A percentile compares a stretch with the other conserved stretches of the same genome.
Conservation (phyloP, 768 basidiomycete species). For the Rubroboletus satanas region DNA sequence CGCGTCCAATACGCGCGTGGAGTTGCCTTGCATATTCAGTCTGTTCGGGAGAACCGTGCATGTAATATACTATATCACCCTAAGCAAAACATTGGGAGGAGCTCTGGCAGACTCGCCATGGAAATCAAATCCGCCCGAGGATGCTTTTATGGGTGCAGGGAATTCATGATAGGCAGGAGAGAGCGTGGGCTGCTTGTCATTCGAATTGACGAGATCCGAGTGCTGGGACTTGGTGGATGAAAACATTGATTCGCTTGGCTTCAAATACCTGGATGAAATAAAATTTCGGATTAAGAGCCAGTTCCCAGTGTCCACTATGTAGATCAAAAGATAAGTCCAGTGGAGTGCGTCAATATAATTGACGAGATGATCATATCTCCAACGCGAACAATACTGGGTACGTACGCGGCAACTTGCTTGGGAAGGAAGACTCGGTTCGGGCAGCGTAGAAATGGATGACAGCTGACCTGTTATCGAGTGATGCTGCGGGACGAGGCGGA, state of each 20-base stretch:
- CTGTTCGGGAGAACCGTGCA: conserved; percentile 42
- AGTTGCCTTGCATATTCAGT: conserved; percentile 48
- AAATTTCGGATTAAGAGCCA: too few species aligned
- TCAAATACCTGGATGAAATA: neutral
- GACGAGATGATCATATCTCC: too few species aligned
- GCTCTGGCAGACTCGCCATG: conserved; percentile 45
- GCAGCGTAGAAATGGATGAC: too few species aligned
- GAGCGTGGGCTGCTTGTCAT: conserved; percentile 16
- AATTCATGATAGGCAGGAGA: conserved; percentile 55
- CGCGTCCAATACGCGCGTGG: conserved; percentile 54
- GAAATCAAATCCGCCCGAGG: conserved; percentile 67
- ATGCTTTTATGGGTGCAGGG: conserved; percentile 48
- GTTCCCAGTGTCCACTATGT: too few species aligned
- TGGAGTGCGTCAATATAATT: too few species aligned
- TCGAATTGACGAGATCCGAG: neutral
- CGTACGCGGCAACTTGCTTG: too few species aligned
- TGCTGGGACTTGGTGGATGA: neutral
- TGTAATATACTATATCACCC: conserved; percentile 54
- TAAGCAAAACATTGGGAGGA: neutral
- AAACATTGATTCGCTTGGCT: neutral
- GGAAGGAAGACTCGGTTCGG: too few species aligned
- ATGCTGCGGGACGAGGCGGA: neutral
- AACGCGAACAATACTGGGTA: too few species aligned
- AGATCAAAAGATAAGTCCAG: too few species aligned
- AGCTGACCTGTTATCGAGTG: neutral